Evolutionary conservation across 2,329 filamentous ascomycete genomes (phyloP).

Genomic region (Septoria linicola): DNA sequence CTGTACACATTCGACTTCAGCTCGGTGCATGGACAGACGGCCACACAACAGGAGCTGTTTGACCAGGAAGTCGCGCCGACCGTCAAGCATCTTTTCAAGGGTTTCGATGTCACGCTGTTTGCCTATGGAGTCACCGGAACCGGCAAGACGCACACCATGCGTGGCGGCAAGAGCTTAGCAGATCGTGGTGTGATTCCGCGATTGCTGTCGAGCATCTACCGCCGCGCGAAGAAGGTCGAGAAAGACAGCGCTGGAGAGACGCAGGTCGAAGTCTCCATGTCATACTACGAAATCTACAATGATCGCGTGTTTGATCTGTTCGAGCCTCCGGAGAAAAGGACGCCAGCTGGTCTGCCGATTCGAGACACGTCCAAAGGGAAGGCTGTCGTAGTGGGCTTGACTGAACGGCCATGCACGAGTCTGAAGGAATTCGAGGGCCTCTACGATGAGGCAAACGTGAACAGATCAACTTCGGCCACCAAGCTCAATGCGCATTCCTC

Average conservation of each 20-base stretch:
- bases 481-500: constrained; percentile 98
- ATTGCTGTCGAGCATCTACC: constrained; percentile 68
- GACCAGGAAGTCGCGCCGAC: constrained; percentile 87
- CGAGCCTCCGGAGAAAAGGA: constrained; percentile 80
- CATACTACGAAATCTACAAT: constrained; percentile 81
- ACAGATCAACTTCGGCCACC: constrained; percentile 87
- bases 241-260: constrained; percentile 56
- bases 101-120: constrained; percentile 96
- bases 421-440: constrained; percentile 84
- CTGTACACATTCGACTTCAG: constrained; percentile 95
- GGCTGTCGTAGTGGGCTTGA: constrained; percentile 87
- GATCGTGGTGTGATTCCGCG: constrained; percentile 62
- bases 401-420: constrained; percentile 75
- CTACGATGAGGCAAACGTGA: constrained; percentile 83
- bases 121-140: constrained; percentile 97
- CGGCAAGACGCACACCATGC: constrained; percentile 97
- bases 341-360: constrained; percentile 76
- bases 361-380: constrained; percentile 93
- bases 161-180: constrained; percentile 59
- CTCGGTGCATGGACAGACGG: constrained; percentile 78
- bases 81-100: constrained; percentile 89
- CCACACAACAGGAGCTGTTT: constrained; percentile 84
- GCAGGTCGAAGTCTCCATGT: constrained; percentile 84
- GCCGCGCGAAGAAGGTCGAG: constrained; percentile 52
- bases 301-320: constrained; percentile 91